A percentile compares a stretch with the other conserved stretches of the same genome.
Evolutionary conservation across 257 asterid genomes (phyloP).

Genomic region (Leptodermis oblonga): DNA sequence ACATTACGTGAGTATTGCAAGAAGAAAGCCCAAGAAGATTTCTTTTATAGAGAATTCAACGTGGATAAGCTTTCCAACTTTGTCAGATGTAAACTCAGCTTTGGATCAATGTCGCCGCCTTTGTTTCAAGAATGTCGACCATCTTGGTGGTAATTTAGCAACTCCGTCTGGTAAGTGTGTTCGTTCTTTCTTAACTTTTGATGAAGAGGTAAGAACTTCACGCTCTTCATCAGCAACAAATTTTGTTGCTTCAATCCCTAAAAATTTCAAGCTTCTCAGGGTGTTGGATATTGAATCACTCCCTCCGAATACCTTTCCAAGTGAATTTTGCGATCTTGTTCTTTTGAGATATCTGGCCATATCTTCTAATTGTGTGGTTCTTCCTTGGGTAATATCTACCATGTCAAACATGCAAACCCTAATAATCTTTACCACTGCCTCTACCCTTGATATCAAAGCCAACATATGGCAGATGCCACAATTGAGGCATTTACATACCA

Average conservation of each 20-base stretch:
- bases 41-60: neutral
- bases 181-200: constrained; percentile 10
- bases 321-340: neutral
- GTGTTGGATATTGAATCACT: constrained; percentile 31
- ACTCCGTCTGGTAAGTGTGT: neutral
- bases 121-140: neutral
- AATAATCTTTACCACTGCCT: constrained; percentile 4
- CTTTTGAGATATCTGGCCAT: constrained; percentile 13
- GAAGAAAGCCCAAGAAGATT: neutral
- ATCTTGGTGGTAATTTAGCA: neutral
- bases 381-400: constrained; percentile 8
- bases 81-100: neutral
- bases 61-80: neutral
- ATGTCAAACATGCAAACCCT: constrained; percentile 20
- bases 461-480: constrained; percentile 10
- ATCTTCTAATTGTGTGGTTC: neutral
- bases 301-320: constrained; percentile 8
- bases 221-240: too few relatives aligned
- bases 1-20: neutral
- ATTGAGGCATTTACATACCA: constrained; percentile 16
- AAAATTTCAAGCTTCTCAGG: constrained; percentile 24
- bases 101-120: neutral
- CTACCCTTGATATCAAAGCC: constrained; percentile 5
- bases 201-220: neutral
- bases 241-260: neutral